Evolutionary conservation across 116 monocot species (phyloP).

Genomic region (Trichopus zeylanicus): DNA sequence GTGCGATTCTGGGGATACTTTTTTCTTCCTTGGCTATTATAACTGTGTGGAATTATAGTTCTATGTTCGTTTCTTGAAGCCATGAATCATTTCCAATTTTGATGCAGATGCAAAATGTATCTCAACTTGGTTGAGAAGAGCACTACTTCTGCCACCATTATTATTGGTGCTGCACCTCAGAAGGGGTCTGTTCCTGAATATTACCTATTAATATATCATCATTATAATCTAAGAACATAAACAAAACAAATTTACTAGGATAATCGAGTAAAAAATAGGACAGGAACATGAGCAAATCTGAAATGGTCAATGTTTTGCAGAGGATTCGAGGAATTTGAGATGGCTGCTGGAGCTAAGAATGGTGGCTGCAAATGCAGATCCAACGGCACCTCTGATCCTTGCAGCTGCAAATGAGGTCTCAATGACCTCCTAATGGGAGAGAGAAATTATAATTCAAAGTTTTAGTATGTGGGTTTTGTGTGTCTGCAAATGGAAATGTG

Average conservation of each 20-base stretch:
- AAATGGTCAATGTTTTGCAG: no score
- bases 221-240: no score
- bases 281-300: no score
- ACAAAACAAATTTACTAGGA: no score
- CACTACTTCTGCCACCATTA: conserved; percentile 26
- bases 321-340: conserved; percentile 2
- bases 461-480: no score
- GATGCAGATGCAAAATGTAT: conserved; percentile 51
- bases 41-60: not conserved
- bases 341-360: no score
- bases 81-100: no score
- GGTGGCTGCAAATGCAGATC: conserved; percentile 28
- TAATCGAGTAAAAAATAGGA: no score
- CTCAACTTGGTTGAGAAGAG: conserved; percentile 39
- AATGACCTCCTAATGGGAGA: no score
- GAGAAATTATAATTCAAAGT: no score
- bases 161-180: conserved; percentile 40
- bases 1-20: not conserved
- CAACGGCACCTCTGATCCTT: conserved; percentile 36
- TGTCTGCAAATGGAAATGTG: no score
- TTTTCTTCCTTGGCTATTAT: not conserved
- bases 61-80: not conserved
- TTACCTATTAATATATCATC: no score
- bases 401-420: conserved; percentile 33
- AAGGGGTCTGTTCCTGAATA: not conserved